A percentile compares a stretch with the other conserved stretches of the same genome.
Conservation (phyloP, 2,329 filamentous ascomycete genomes). For the Xylaria sp. region DNA sequence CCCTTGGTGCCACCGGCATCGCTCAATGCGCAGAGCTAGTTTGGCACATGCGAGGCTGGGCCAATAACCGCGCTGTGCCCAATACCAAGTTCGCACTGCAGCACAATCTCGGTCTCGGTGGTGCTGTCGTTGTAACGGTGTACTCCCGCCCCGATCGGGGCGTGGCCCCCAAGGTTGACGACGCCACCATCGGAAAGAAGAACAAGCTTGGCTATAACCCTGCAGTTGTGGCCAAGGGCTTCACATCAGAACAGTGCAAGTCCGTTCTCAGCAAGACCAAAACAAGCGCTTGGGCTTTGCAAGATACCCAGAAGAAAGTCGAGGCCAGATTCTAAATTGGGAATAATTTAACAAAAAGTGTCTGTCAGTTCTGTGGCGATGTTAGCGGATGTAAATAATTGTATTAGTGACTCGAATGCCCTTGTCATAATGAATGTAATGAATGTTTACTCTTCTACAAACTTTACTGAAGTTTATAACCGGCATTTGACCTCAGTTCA, state of each 20-base stretch:
- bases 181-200: slow-evolving; percentile 70
- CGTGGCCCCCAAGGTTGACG: slow-evolving; percentile 67
- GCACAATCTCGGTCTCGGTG: slow-evolving; percentile 92
- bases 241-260: slow-evolving; percentile 79
- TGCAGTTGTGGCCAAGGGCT: slow-evolving; percentile 87
- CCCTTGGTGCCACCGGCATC: slow-evolving; percentile 91
- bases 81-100: slow-evolving; percentile 80
- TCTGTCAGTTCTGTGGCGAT: neutral
- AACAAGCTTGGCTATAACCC: slow-evolving; percentile 90
- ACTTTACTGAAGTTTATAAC: neutral
- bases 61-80: slow-evolving; percentile 82
- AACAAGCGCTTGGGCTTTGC: slow-evolving; percentile 78
- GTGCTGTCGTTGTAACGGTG: slow-evolving; percentile 89
- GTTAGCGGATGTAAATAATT: slow-evolving; percentile 5
- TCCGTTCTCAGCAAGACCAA: slow-evolving; percentile 75
- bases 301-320: slow-evolving; percentile 79
- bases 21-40: slow-evolving; percentile 95
- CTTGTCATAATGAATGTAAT: slow-evolving; percentile 17
- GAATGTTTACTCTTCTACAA: neutral
- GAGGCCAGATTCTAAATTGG: slow-evolving; percentile 68
- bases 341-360: neutral
- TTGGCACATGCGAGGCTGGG: slow-evolving; percentile 96
- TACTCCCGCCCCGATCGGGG: slow-evolving; percentile 85
- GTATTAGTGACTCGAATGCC: slow-evolving; percentile 9
- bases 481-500: neutral